Base-by-base conservation (phyloP, 1,139 yeast genomes). In the Wickerhamiella pararugosa region DNA sequence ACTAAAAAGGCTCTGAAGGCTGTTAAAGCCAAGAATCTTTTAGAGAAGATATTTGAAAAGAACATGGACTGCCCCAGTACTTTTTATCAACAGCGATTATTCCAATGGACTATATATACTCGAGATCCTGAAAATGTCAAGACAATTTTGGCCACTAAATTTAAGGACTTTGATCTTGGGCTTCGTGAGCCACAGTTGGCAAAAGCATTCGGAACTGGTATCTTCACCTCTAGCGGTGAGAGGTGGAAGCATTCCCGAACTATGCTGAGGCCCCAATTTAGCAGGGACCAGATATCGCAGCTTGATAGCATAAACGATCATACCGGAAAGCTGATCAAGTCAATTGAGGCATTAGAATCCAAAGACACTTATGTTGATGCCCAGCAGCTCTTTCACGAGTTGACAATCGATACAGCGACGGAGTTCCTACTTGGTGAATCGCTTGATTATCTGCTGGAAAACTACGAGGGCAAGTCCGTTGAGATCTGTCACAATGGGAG, bases 211-310 rank as follows among this genome's bases (percentile, higher is more conserved):
- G 79, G 79, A 6, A 71, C 71, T 45, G 79, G 79, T 3, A 73
- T 73, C 45, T 73, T 73, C 58, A 72, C 77, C 1, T 61, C 71
- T 32, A 74, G 71, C 45, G 75, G 73, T 7, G 65, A 60, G 33
- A 74, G 71, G 4, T 73, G 79, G 79, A 69, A 71, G 51, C 75
- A 72, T 52, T 67, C 76, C 21, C 60, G 79, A 40, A 69, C 75
- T 2, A 61, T 74, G 71, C 65, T 74, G 51, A 63, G 78, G 45
- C 79, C 79, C 1, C 77, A 72, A 55, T 74, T 74, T 56, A 64
- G 71, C 25, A 62, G 75, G 46, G 76, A 71, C 50, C 76, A 72
- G 54, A 66, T 73, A 36, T 65, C 70, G 8, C 76, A 71, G 49
- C 66, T 73, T 36, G 60, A 61, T 44, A 48, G 64, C 29, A 62